Conservation (phyloP, 1,284 basidiomycete genomes). For the Cryptococcus deneoformans region DNA sequence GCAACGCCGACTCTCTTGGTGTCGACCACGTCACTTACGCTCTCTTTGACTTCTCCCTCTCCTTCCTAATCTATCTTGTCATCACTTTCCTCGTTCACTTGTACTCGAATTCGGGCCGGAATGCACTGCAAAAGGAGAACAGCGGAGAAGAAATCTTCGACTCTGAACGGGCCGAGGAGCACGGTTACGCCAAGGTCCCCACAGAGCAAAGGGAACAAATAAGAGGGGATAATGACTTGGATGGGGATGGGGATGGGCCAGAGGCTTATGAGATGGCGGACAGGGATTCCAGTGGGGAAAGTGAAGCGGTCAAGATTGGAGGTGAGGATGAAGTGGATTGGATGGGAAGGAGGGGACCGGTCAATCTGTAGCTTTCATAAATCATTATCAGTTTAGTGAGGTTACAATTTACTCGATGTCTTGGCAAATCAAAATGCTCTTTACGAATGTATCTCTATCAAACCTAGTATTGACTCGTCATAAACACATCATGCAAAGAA, state of each 20-base stretch:
- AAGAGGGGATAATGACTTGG: background rate
- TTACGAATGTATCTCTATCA: background rate
- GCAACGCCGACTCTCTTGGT: slow-evolving; percentile 60
- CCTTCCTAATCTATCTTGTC: slow-evolving; percentile 72
- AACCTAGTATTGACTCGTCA: too few relatives aligned
- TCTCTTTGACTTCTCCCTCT: slow-evolving; percentile 68
- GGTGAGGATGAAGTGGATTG: slow-evolving; percentile 34
- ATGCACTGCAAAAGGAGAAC: slow-evolving; percentile 44
- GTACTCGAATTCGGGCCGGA: slow-evolving; percentile 61
- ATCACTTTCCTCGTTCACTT: slow-evolving; percentile 60
- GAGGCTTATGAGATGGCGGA: slow-evolving; percentile 45
- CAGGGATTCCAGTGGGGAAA: slow-evolving; percentile 18
- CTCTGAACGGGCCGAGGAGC: slow-evolving; percentile 11
- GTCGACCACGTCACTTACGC: slow-evolving; percentile 90
- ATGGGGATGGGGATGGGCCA: slow-evolving; percentile 27
- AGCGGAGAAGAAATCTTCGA: slow-evolving; percentile 1
- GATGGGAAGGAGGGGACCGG: slow-evolving; percentile 12
- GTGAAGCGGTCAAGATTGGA: slow-evolving; percentile 36
- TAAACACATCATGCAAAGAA: background rate
- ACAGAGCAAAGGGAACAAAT: slow-evolving; percentile 1
- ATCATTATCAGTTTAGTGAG: background rate
- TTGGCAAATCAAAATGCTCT: background rate
- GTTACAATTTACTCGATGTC: background rate
- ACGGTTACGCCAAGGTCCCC: slow-evolving; percentile 33
- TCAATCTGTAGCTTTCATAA: background rate